Evolutionary conservation across 179 eudicot genomes (phyloP), one percentile per base, ranked within the genome.

Genomic region (Vitellaria paradoxa): DNA sequence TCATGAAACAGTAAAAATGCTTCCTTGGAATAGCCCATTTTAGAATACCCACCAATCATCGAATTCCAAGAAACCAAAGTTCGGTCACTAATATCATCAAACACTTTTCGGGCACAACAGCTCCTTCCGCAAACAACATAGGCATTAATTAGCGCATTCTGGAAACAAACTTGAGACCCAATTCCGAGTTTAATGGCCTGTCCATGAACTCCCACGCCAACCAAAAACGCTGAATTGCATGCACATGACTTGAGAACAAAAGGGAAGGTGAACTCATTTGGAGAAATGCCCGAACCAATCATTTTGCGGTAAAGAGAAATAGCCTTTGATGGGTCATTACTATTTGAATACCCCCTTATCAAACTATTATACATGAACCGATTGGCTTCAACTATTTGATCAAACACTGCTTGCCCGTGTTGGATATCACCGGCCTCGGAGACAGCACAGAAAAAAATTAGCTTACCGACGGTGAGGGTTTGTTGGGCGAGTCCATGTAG

Each of bases 41-140:
- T 78, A 12, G 86, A 74, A 64, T 82, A 84, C 55, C 87, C 87
- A 70, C 84, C 78, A 67, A 84, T 82, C 86, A 87, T 78, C 8
- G 87, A 78, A 76, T 85, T 87, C 89, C 89, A 87, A n/a, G 89
- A 80, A 47, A 87, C 87, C 56, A 81, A 57, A 17, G 82, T 83
- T 77, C 49, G 81, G n/a, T 73, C 80, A 73, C 26, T 40, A 61
- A 81, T 81, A 26, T 49, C 76, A 70, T 68, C 77, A 62, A 85
- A 85, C 68, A 85, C 72, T 68, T 78, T 76, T 5, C 82, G 55
- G 4, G 88, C 82, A 73, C 71, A 72, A 8, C 15, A 74, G 73
- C 70, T 67, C 75, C n/a, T 47, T 81, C 84, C 84, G 65, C 81
- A 76, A 46, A 68, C 63, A 59, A 70, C 72, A 65, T 83, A 85